These are phyloP conservation scores for Oryza coarctata DNA, from an alignment of 176 grass and related monocot genomes.

Conservation along the genomic window DNA sequence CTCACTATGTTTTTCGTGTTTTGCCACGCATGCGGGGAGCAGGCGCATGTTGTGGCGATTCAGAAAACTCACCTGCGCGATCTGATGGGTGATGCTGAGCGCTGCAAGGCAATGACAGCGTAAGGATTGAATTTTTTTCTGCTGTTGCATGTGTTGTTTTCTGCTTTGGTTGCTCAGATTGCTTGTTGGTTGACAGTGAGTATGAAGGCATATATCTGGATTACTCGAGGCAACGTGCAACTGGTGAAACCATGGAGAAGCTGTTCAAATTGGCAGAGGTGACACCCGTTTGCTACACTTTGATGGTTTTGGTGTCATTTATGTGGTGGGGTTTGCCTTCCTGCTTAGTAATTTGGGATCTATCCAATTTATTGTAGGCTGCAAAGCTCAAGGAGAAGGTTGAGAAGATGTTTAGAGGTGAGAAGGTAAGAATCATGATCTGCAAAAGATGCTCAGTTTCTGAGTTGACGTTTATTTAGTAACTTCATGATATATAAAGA, in stretches of 20 bases:
- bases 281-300: not conserved
- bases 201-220: constrained; percentile 73
- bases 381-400: constrained; percentile 85
- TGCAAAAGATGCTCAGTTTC: not conserved
- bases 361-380: constrained; percentile 42
- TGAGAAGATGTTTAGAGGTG: constrained; percentile 80
- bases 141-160: constrained; percentile 1
- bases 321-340: not conserved
- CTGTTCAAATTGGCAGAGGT: constrained; percentile 90
- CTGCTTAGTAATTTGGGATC: not conserved
- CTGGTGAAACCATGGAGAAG: constrained; percentile 63
- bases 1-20: constrained; percentile 26
- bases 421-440: constrained; percentile 39
- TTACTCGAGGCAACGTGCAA: constrained; percentile 69
- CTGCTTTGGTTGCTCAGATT: not conserved
- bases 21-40: not conserved
- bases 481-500: not conserved
- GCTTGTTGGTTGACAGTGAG: constrained; percentile 46
- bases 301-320: not conserved
- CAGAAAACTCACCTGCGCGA: constrained; percentile 76
- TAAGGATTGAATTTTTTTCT: constrained; percentile 35
- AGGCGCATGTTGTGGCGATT: constrained; percentile 68
- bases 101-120: constrained; percentile 87
- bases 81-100: constrained; percentile 76
- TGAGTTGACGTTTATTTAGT: not conserved